Base-by-base conservation (phyloP, 2,329 filamentous ascomycete genomes). In the Aspergillus sp. region DNA sequence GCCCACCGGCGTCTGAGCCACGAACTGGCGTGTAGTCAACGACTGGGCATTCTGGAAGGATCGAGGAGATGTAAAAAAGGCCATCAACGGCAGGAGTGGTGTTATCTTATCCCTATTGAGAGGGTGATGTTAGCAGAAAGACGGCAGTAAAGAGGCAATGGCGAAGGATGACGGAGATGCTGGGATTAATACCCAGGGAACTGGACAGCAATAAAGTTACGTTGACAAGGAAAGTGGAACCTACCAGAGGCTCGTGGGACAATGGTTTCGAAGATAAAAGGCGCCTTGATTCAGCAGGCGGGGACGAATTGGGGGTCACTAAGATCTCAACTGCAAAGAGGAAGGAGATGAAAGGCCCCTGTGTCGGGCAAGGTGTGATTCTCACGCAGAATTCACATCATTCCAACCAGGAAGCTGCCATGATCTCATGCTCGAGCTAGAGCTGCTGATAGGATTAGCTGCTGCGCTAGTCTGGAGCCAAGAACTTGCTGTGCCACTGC, bases 41-140 rank as follows among this genome's bases (percentile, higher is more conserved):
- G 62, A 67, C 67, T 78, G 76, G 67, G 71, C 65, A 68, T 72
- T 71, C 69, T 77, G 74, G 61, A 82, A 78, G 44, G 81, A 81
- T 35, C 76, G 77, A 39, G 81, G 81, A 14, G 71, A 62, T 35
- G 76, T 77, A 68, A 84, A 79, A 68, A 81, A 68, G 68, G 73
- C 71, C 72, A 75, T 76, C 56, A 64, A 69, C 55, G 50, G 51
- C 43, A 25, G 44, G 21, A 25, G 50, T 44, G 17, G 12, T 6
- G 31, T 27, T 43, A n/a, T 11, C 21, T 25, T 43, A 40, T 9
- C 35, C 21, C 33, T 33, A 40, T 27, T n/a, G 12, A 52, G 49
- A 35, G 23, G 15, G 11, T 17, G 9, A 40, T 14, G 31, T 58
- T n/a, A 59, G 43, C 39, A 31, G 12, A 14, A 37, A 17, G 19